phyloP scores from a whole-genome alignment of 2,329 filamentous ascomycete genomes.

The Aspergillus neoniger region DNA sequence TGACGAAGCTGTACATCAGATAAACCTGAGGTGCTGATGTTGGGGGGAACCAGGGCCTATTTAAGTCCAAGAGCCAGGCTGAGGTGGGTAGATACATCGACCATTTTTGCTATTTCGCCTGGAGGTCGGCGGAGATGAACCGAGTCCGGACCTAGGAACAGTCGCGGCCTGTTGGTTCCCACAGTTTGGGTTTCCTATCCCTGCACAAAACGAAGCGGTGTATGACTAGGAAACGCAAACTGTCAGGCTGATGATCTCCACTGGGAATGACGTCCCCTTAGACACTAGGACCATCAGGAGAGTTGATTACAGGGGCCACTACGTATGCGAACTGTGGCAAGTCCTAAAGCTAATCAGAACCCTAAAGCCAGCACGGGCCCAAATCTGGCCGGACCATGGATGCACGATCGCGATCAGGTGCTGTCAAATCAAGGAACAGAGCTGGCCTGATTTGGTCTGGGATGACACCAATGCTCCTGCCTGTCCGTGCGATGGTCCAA shows the following conservation, averaged over 20 bases:
- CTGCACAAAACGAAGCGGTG: slow-evolving; percentile 8
- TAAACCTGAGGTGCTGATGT: background rate
- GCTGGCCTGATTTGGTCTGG: background rate
- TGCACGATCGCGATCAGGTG: background rate
- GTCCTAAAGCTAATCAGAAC: background rate
- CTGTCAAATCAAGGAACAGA: background rate
- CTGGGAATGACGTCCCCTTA: background rate
- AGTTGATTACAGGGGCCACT: background rate
- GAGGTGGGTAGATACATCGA: background rate
- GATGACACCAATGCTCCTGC: background rate
- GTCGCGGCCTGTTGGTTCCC: background rate
- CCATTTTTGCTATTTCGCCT: background rate
- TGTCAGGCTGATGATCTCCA: background rate
- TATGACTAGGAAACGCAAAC: background rate
- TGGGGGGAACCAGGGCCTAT: background rate
- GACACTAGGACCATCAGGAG: background rate
- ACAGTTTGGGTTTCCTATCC: background rate
- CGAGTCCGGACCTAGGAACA: slow-evolving; percentile 4
- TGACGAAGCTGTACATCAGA: background rate
- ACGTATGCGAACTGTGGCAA: background rate
- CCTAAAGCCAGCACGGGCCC: slow-evolving; percentile 4
- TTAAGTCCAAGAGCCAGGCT: background rate
- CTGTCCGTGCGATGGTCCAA: background rate
- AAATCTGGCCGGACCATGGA: background rate
- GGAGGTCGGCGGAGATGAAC: background rate